A percentile compares a stretch with the other conserved stretches of the same genome.
These are phyloP conservation scores for Salix suchowensis DNA, from an alignment of 345 rosid species.

Conservation along the genomic window DNA sequence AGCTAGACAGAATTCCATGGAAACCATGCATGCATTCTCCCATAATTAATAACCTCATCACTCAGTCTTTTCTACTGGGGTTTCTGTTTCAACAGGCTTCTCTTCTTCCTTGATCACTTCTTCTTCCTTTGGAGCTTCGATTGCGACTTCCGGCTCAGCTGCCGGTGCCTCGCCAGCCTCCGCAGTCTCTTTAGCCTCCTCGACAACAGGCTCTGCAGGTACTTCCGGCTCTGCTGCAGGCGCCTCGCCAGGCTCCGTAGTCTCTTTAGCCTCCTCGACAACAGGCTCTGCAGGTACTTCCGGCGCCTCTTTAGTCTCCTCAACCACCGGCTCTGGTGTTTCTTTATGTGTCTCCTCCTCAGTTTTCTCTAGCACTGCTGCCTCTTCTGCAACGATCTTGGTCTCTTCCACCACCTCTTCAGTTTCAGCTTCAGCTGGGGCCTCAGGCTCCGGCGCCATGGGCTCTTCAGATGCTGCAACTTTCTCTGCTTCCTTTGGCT, in stretches of 20 bases:
- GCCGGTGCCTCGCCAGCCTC: background rate
- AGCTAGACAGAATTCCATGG: background rate
- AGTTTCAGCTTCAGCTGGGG: conserved; percentile 21
- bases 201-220: background rate
- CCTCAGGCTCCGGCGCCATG: background rate
- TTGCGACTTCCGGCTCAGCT: conserved; percentile 11
- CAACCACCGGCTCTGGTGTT: conserved; percentile 15
- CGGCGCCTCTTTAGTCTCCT: conserved; percentile 6
- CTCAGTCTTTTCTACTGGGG: conserved; percentile 27
- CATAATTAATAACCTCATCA: background rate
- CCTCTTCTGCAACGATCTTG: conserved; percentile 33
- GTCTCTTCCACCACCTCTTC: conserved; percentile 29
- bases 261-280: conserved; percentile 4
- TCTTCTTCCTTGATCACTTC: conserved; percentile 22
- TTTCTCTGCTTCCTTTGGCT: conserved; percentile 9
- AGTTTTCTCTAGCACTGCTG: conserved; percentile 15
- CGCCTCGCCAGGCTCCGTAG: background rate
- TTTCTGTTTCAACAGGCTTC: conserved; percentile 19
- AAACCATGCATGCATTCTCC: background rate
- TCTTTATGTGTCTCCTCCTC: conserved; percentile 29
- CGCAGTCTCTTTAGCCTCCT: conserved; percentile 17
- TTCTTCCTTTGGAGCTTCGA: conserved; percentile 29
- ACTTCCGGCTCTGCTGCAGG: conserved; percentile 1
- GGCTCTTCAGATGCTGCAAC: conserved; percentile 2
- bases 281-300: background rate